These are phyloP conservation scores for Hanseniaspora thailandica DNA, from an alignment of 805 yeast species.

Conservation along the genomic window DNA sequence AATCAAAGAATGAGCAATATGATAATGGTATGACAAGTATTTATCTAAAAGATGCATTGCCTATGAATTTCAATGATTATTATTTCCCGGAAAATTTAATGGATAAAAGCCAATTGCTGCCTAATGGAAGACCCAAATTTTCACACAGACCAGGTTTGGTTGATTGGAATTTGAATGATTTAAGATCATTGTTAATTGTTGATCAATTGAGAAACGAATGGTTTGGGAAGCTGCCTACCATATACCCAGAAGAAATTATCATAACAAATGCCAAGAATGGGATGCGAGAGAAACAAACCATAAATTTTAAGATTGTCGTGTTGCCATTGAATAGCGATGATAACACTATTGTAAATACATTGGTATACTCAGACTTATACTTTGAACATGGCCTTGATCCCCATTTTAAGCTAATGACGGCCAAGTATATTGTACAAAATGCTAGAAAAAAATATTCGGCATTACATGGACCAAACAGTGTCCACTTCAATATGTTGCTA, in stretches of 20 bases:
- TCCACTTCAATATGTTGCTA: slow-evolving; percentile 27
- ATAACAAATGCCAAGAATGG: slow-evolving; percentile 15
- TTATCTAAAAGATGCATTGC: slow-evolving; percentile 41
- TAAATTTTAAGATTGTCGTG: slow-evolving; percentile 36
- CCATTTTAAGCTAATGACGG: slow-evolving; percentile 46
- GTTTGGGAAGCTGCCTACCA: slow-evolving; percentile 39
- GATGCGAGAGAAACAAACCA: slow-evolving; percentile 15
- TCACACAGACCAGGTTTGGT: slow-evolving; percentile 45
- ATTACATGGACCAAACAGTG: slow-evolving; percentile 31
- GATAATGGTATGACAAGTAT: slow-evolving; percentile 16
- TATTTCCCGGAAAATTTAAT: slow-evolving; percentile 44
- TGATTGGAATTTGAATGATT: slow-evolving; percentile 63
- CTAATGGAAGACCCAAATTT: slow-evolving; percentile 51
- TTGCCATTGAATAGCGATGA: slow-evolving; percentile 46
- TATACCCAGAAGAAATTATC: slow-evolving; percentile 8
- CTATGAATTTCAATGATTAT: slow-evolving; percentile 41
- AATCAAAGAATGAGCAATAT: not conserved
- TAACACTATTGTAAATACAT: slow-evolving; percentile 35
- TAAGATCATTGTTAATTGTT: slow-evolving; percentile 51
- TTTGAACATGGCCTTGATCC: slow-evolving; percentile 47
- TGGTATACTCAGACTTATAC: slow-evolving; percentile 54
- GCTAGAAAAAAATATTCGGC: slow-evolving; percentile 32
- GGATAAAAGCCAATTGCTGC: slow-evolving; percentile 29
- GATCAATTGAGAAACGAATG: slow-evolving; percentile 43
- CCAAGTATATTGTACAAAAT: slow-evolving; percentile 47